Conservation (phyloP, 345 rosid species). For the Eucalyptus paniculata region DNA sequence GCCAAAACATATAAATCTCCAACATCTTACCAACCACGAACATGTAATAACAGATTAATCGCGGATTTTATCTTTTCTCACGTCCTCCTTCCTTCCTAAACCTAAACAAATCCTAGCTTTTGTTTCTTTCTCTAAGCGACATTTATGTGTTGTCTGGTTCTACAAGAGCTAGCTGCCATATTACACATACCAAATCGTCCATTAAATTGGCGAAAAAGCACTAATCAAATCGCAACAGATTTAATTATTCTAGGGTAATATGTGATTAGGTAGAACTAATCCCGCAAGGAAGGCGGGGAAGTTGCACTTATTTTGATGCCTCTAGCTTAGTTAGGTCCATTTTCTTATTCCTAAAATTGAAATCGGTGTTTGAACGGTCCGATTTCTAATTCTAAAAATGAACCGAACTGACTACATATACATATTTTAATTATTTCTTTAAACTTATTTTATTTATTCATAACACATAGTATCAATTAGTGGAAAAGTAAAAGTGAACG, state of each 20-base stretch:
- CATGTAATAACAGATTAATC: neutral
- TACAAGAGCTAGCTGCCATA: neutral
- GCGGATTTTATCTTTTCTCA: neutral
- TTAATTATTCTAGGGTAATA: neutral
- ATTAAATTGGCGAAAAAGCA: rapidly evolving
- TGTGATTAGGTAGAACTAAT: slow-evolving; percentile 4
- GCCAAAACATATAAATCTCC: neutral
- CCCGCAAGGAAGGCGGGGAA: rapidly evolving
- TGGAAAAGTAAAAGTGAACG: rapidly evolving
- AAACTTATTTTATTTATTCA: too few species aligned
- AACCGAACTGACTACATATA: rapidly evolving
- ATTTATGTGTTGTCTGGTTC: neutral
- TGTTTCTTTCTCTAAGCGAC: neutral
- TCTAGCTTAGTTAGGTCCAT: neutral
- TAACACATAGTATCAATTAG: too few species aligned
- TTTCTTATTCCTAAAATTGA: rapidly evolving
- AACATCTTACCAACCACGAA: neutral
- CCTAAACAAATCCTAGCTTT: neutral
- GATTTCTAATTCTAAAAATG: too few species aligned
- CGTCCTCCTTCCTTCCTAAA: neutral
- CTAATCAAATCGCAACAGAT: neutral
- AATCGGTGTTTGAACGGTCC: rapidly evolving
- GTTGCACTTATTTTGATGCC: neutral
- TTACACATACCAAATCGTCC: neutral
- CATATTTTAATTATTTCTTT: too few species aligned